Conservation (phyloP, 2,329 filamentous ascomycete species). For the Microdochium nivale region DNA sequence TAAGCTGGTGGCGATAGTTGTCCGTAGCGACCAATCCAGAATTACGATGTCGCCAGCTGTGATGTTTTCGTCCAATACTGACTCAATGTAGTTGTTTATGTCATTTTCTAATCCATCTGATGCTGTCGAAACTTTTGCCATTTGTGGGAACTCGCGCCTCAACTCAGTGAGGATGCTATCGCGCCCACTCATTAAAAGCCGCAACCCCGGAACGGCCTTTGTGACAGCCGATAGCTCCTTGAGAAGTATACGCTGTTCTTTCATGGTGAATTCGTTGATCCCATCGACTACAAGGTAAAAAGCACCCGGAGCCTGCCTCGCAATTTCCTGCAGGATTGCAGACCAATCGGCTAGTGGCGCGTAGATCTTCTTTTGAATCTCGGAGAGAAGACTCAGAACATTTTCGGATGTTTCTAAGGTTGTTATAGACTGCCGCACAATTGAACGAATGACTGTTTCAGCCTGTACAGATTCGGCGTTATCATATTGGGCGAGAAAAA, state of each 20-base stretch:
- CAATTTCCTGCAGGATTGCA: background rate
- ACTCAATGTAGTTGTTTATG: background rate
- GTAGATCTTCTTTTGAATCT: background rate
- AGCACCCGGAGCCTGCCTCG: background rate
- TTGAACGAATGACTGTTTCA: slow-evolving; percentile 8
- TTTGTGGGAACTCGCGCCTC: background rate
- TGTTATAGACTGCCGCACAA: slow-evolving; percentile 6
- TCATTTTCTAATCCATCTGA: background rate
- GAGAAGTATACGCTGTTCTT: background rate
- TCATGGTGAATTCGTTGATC: background rate
- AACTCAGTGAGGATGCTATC: background rate
- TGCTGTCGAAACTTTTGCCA: background rate
- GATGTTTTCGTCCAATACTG: background rate
- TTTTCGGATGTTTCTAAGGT: background rate
- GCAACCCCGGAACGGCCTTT: background rate
- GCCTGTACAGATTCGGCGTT: slow-evolving; percentile 7
- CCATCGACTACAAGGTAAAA: background rate
- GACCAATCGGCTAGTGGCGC: background rate
- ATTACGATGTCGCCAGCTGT: background rate
- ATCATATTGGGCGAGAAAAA: slow-evolving; percentile 11
- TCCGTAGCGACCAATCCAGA: background rate
- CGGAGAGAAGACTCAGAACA: background rate
- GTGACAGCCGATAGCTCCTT: background rate
- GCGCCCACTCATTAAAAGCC: background rate
- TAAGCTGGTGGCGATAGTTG: background rate